Evolutionary conservation across 495 filamentous ascomycete species (phyloP), one percentile per base, ranked within the genome.

Genomic region (Haplographium delicatum): DNA sequence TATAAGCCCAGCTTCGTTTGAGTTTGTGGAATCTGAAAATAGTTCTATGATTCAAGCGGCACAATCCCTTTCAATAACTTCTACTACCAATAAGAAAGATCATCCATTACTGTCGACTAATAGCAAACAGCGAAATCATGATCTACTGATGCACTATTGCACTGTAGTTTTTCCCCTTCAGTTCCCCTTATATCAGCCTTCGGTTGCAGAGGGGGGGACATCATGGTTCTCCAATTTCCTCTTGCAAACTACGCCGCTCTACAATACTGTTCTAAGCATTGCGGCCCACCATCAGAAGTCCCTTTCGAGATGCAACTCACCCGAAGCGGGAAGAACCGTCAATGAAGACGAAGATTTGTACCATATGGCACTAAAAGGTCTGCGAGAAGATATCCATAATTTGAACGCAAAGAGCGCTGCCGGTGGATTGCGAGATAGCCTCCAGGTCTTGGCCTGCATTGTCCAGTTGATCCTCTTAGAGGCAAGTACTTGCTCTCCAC

Each of bases 111-210:
- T n/a, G n/a, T n/a, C n/a, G n/a, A n/a, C n/a, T n/a, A n/a, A n/a
- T n/a, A n/a, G n/a, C n/a, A n/a, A n/a, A n/a, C n/a, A n/a, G n/a
- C n/a, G n/a, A n/a, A n/a, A n/a, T n/a, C n/a, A n/a, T n/a, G n/a
- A n/a, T n/a, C n/a, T 51, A 13, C 20, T 56, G 4, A 50, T 56
- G 43, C 47, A 57, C 43, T 51, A 57, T 24, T 27, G 47, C 16
- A 43, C 47, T 25, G 10, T 52, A 18, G 54, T 57, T 6, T 57
- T 52, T 27, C 41, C 47, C 5, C 16, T 22, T 7, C 54, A 52
- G 34, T 57, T 57, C 38, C 54, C 13, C 6, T 57, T 52, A 34
- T 52, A 51, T 24, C 5, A 43, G 20, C 47, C 23, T 24, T 38
- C 16, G 1, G 2, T 33, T 4, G 20, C 7, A 15, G 20, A 47